Evolutionary conservation across 1,284 basidiomycete species (phyloP).

Genomic region (Cutaneotrichosporon sp.): DNA sequence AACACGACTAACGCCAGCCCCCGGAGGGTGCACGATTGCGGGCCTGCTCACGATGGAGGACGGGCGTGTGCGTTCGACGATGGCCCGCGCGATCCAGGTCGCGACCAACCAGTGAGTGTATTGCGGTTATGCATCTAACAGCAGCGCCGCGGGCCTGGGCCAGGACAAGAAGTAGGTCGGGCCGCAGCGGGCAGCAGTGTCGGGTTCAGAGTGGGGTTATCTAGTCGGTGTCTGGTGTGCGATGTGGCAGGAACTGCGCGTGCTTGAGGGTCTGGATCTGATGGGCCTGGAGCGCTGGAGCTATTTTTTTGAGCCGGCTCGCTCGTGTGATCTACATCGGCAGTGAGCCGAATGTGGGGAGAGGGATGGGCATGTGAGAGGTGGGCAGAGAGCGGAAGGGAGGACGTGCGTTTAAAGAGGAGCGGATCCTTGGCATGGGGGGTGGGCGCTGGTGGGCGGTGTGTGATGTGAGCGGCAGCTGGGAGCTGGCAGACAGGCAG

Average conservation of each 20-base stretch:
- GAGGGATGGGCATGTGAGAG: too few relatives aligned
- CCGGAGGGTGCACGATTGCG: conserved; percentile 98
- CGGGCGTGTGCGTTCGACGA: conserved; percentile 88
- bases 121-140: conserved; percentile 8
- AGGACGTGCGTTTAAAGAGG: too few relatives aligned
- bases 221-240: not conserved
- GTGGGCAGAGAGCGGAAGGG: too few relatives aligned
- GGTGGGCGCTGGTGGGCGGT: too few relatives aligned
- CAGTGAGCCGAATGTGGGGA: too few relatives aligned
- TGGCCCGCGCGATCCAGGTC: conserved; percentile 92
- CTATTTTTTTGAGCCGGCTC: too few relatives aligned
- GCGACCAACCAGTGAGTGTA: conserved; percentile 69
- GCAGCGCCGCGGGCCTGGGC: conserved; percentile 50
- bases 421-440: too few relatives aligned
- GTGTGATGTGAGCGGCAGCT: too few relatives aligned
- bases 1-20: conserved; percentile 67
- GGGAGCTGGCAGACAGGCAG: too few relatives aligned
- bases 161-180: conserved; percentile 47
- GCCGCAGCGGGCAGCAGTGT: not conserved
- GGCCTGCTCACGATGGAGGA: conserved; percentile 94
- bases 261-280: not conserved
- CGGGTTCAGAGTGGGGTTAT: not conserved
- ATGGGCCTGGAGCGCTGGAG: too few relatives aligned
- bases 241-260: not conserved
- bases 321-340: too few relatives aligned